Conservation (phyloP, 495 filamentous ascomycete species). For the Rhypophila decipiens region DNA sequence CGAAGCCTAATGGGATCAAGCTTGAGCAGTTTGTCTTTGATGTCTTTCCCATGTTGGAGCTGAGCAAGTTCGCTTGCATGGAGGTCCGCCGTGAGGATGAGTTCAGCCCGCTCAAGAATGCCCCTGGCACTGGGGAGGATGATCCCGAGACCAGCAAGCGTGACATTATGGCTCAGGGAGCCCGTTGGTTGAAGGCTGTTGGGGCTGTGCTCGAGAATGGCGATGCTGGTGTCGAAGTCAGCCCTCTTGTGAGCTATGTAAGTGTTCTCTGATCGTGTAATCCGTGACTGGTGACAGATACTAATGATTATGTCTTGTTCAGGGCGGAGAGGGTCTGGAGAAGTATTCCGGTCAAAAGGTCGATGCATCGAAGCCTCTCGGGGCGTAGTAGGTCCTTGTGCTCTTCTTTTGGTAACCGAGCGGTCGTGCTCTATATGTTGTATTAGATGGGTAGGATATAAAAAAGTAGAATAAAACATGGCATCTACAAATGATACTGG, state of each 20-base stretch:
- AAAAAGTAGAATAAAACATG: no score
- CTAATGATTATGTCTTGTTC: conserved; percentile 26
- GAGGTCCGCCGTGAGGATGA: conserved; percentile 97
- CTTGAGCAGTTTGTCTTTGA: conserved; percentile 99
- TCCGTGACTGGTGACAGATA: not conserved
- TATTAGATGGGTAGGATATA: no score
- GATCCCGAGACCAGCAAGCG: conserved; percentile 84
- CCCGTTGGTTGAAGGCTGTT: conserved; percentile 71
- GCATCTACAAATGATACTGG: no score
- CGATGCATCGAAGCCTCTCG: no score
- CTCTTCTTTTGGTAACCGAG: no score
- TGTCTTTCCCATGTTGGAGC: conserved; percentile 82
- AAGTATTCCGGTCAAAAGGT: conserved; percentile 21
- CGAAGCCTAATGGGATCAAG: conserved; percentile 96
- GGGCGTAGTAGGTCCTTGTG: no score
- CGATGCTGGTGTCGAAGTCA: conserved; percentile 78
- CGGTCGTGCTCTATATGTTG: no score
- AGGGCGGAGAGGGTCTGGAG: conserved; percentile 89
- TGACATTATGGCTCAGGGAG: conserved; percentile 86
- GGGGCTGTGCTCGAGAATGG: conserved; percentile 68
- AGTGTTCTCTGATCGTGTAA: conserved; percentile 34
- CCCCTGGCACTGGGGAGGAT: conserved; percentile 81
- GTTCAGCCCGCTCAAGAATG: conserved; percentile 98
- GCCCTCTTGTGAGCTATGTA: conserved; percentile 93
- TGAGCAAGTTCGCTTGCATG: conserved; percentile 88